Base-by-base conservation (phyloP, 345 rosid genomes). In the Brassica carinata region DNA sequence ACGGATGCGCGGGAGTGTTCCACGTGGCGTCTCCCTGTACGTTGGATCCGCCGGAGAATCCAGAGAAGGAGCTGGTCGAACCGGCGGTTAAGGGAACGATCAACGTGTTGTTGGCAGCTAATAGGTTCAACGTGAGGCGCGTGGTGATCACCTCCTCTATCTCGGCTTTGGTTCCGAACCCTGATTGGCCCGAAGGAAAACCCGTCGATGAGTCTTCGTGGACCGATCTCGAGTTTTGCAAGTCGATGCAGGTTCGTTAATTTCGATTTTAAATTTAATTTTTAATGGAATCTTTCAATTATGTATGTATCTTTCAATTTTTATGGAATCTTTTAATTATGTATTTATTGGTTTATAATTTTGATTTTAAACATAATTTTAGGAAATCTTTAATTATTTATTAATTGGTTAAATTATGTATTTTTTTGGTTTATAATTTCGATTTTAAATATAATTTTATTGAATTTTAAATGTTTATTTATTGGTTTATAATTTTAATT, bases 21-120 rank as follows among this genome's bases (percentile, higher is more conserved):
- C 97, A 92, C 80, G 93, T 94, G 82, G 97, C 98, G 0, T 94
- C 98, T 8, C 97, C 96, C 36, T 92, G 97, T 48, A 84, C 84
- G n/a, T 86, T 94, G 61, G 94, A 90, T 72, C 89, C 84, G 55
- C 91, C 92, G n/a, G 30, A 67, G 5, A 81, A 94, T 81, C 94
- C 97, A 0, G 83, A 90, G 65, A 83, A 31, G 69, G 97, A 92
- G 14, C 87, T 94, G 34, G 40, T 94, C 17, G 69, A 82, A 66
- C 98, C 97, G 6, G 98, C 98, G 19, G 89, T 92, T 8, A 88
- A 90, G 79, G 97, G 97, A 23, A 94, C 98, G 0, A 57, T 88
- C 14, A 89, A 91, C 58, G 93, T 92, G 14, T 83, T 92, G 48
- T 82, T 86, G 79, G 97, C 97, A 2, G 92, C 92, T 4, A 76